A percentile compares a stretch with the other conserved stretches of the same genome.
phyloP scores from a whole-genome alignment of 2,329 filamentous ascomycete genomes.

The Fusarium praegraminearum region DNA sequence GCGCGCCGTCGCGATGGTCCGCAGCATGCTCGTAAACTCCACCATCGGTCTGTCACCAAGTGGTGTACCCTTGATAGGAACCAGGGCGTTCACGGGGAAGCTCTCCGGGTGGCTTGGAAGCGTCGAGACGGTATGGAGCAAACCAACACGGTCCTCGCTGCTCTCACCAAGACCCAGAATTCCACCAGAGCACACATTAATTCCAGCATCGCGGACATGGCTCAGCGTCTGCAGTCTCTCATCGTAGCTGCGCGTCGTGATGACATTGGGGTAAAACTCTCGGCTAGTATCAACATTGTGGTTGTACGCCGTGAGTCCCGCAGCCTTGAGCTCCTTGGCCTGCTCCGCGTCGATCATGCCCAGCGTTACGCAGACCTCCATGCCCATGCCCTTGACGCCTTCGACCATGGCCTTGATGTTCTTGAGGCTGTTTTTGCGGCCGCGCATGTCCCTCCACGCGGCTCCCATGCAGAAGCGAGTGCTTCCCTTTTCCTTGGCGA shows the following conservation, averaged over 20 bases:
- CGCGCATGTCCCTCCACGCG: constrained; percentile 94
- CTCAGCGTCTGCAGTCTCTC: constrained; percentile 84
- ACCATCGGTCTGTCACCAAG: constrained; percentile 80
- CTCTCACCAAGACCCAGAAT: constrained; percentile 88
- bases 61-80: constrained; percentile 91
- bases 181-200: constrained; percentile 90
- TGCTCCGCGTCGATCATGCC: constrained; percentile 90
- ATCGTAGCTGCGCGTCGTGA: constrained; percentile 88
- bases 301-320: constrained; percentile 91
- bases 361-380: constrained; percentile 94
- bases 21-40: constrained; percentile 80
- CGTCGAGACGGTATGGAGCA: constrained; percentile 85
- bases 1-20: constrained; percentile 86
- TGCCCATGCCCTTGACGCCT: constrained; percentile 82
- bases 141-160: constrained; percentile 81
- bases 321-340: constrained; percentile 83
- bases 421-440: constrained; percentile 83
- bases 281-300: constrained; percentile 93
- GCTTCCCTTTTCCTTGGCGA: constrained; percentile 84
- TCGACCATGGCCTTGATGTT: constrained; percentile 90
- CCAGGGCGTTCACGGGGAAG: constrained; percentile 90
- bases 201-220: constrained; percentile 85
- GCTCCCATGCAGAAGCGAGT: constrained; percentile 96
- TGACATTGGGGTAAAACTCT: constrained; percentile 88
- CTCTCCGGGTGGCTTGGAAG: constrained; percentile 87